Conservation (phyloP, 805 yeast genomes). For the Candida berthetii region DNA sequence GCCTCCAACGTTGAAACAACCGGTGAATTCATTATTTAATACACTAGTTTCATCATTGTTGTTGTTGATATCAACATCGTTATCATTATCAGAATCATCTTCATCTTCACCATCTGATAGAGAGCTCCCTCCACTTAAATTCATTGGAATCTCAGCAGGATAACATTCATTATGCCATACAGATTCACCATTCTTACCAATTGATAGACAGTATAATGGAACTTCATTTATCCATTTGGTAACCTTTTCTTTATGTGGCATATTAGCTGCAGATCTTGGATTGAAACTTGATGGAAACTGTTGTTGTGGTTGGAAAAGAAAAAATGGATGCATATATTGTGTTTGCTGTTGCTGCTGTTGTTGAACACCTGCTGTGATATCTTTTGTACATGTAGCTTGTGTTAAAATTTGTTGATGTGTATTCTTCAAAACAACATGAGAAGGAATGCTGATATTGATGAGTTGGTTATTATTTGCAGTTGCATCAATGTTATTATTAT, state of each 20-base stretch:
- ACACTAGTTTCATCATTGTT: too few species aligned
- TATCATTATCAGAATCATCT: slow-evolving; percentile 2
- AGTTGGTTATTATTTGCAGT: too few species aligned
- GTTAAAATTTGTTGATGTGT: too few species aligned
- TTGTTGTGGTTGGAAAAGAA: neutral
- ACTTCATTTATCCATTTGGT: slow-evolving; percentile 54
- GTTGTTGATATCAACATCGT: slow-evolving; percentile 1
- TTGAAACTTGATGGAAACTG: slow-evolving; percentile 44
- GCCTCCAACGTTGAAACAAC: too few species aligned
- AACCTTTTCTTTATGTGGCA: slow-evolving; percentile 65
- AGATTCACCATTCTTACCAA: neutral
- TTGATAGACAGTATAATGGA: slow-evolving; percentile 34
- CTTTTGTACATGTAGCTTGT: too few species aligned
- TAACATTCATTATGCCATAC: slow-evolving; percentile 40
- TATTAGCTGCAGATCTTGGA: slow-evolving; percentile 56
- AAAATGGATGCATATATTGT: too few species aligned
- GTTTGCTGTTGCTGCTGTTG: too few species aligned
- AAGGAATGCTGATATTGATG: too few species aligned
- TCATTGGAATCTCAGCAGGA: slow-evolving; percentile 35
- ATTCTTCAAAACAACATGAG: too few species aligned
- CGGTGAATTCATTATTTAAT: too few species aligned
- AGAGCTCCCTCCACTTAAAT: slow-evolving; percentile 2
- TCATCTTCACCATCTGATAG: neutral
- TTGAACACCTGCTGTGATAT: too few species aligned
- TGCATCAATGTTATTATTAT: too few species aligned